Percentiles rank a stretch among this genome's conserved stretches.
These are phyloP conservation scores for Candida ficus DNA, from an alignment of 805 yeast species.

Conservation along the genomic window DNA sequence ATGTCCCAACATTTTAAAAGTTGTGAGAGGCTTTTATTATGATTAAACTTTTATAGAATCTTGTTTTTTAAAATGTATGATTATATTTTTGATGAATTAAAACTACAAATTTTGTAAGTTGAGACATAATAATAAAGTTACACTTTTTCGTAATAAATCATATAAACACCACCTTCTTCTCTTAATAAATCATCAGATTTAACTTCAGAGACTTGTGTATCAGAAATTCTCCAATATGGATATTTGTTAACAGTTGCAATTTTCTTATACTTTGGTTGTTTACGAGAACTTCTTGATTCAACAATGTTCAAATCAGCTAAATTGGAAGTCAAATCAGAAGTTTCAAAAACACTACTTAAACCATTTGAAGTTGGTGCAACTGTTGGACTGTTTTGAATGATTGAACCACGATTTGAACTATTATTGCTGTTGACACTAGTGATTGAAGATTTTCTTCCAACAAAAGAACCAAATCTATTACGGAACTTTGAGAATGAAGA, in stretches of 20 bases:
- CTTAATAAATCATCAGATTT: constrained; percentile 50
- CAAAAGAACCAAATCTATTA: constrained; percentile 6
- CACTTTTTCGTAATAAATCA: constrained; percentile 71
- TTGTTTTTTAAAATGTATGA: neutral
- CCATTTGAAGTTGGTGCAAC: constrained; percentile 5
- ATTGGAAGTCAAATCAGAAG: neutral
- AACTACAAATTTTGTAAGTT: too few species aligned
- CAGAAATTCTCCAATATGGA: constrained; percentile 87
- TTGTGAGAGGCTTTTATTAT: constrained; percentile 2
- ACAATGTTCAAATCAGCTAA: neutral
- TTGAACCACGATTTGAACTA: constrained; percentile 6
- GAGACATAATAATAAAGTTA: neutral
- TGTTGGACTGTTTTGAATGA: constrained; percentile 2
- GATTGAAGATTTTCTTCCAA: constrained; percentile 5
- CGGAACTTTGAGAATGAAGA: constrained; percentile 13
- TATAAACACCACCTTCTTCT: constrained; percentile 75
- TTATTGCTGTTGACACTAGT: neutral
- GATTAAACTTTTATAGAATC: neutral
- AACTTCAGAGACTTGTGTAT: constrained; percentile 62
- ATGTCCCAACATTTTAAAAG: too few species aligned
- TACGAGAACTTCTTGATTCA: neutral
- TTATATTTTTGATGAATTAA: neutral
- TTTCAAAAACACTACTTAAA: constrained; percentile 12
- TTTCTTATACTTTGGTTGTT: constrained; percentile 34
- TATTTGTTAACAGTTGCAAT: constrained; percentile 48